Conservation (phyloP, 257 asterid species). For the Capsicum baccatum region DNA sequence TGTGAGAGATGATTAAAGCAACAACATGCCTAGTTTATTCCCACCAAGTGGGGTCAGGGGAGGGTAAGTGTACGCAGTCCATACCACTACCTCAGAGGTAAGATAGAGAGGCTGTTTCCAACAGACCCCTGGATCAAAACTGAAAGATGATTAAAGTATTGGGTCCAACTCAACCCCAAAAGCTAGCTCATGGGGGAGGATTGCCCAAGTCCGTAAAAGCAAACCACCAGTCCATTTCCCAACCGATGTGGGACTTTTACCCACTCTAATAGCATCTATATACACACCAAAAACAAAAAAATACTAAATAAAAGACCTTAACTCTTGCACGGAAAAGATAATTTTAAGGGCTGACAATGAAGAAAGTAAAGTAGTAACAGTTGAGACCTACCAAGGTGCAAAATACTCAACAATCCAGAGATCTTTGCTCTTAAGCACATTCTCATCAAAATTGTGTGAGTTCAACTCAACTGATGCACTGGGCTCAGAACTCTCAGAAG, state of each 20-base stretch:
- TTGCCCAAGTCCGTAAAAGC: no score
- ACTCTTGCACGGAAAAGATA: background rate
- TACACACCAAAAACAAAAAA: background rate
- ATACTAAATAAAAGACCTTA: background rate
- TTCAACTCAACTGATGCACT: slow-evolving; percentile 86
- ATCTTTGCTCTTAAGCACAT: slow-evolving; percentile 88
- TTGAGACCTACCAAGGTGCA: slow-evolving; percentile 86
- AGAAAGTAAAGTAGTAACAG: slow-evolving; percentile 4
- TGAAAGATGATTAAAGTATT: no score
- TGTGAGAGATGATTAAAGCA: background rate
- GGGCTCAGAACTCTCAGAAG: slow-evolving; percentile 79
- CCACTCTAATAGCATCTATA: background rate
- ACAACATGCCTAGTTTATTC: no score
- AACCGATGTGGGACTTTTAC: no score
- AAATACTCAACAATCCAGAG: slow-evolving; percentile 96
- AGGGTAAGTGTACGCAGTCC: no score
- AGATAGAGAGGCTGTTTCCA: no score
- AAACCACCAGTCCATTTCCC: no score
- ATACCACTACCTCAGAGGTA: no score
- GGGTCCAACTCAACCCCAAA: no score
- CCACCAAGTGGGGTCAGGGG: no score
- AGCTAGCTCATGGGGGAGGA: no score
- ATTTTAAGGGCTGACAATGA: background rate
- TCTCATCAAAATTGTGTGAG: slow-evolving; percentile 83
- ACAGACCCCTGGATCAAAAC: no score